Conservation (phyloP, 2,329 filamentous ascomycete species). For the Microcyclospora pomicola region DNA sequence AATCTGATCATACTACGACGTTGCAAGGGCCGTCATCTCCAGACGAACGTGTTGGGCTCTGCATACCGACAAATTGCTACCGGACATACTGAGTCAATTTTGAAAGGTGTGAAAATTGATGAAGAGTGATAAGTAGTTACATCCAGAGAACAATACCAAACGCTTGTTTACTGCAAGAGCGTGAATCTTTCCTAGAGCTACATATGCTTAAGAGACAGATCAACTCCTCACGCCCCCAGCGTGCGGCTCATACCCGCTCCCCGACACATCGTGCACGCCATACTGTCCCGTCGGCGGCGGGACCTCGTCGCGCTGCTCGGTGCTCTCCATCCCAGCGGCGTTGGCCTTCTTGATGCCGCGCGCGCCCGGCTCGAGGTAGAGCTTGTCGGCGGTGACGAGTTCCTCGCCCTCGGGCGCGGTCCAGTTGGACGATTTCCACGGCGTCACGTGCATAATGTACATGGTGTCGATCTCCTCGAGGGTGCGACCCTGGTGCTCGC, state of each 20-base stretch:
- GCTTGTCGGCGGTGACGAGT: conserved; percentile 17
- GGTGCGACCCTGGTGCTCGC: conserved; percentile 57
- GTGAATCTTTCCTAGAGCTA: too few relatives aligned
- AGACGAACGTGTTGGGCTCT: too few relatives aligned
- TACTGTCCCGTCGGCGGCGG: conserved; percentile 13
- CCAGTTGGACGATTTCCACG: conserved; percentile 22
- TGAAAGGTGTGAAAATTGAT: too few relatives aligned
- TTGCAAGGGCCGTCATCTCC: too few relatives aligned
- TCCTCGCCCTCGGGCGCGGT: conserved; percentile 18
- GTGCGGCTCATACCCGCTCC: conserved; percentile 14
- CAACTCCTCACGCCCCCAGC: conserved; percentile 9
- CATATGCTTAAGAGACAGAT: not conserved
- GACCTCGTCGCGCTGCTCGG: conserved; percentile 12
- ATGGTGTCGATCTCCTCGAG: conserved; percentile 71
- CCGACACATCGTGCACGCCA: conserved; percentile 18
- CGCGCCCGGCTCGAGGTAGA: conserved; percentile 19
- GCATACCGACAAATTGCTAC: too few relatives aligned
- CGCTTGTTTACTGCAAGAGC: too few relatives aligned
- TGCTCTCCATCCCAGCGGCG: conserved; percentile 18
- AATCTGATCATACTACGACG: too few relatives aligned
- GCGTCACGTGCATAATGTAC: conserved; percentile 33
- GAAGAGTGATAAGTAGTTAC: too few relatives aligned
- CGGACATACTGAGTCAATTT: too few relatives aligned
- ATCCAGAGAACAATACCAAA: too few relatives aligned
- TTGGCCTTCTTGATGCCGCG: conserved; percentile 20